phyloP scores from a whole-genome alignment of 2,329 filamentous ascomycete species.

The Microsporum ferrugineum region DNA sequence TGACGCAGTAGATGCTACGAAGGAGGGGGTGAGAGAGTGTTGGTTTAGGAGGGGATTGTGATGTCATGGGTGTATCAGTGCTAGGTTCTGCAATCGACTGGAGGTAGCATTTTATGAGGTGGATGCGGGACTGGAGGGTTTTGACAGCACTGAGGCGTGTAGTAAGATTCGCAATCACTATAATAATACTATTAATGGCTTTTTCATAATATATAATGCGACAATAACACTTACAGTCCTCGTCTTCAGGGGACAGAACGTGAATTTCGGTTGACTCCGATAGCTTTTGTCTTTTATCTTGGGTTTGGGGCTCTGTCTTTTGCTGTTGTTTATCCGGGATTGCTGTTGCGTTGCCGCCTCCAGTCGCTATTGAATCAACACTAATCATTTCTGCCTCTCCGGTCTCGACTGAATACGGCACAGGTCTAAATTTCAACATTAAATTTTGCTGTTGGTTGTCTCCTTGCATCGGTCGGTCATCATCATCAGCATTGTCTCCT shows the following conservation, averaged over 20 bases:
- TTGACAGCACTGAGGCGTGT: conserved; percentile 87
- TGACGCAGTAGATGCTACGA: conserved; percentile 75
- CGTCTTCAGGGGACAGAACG: conserved; percentile 48
- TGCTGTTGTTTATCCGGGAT: conserved; percentile 27
- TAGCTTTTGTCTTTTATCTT: conserved; percentile 19
- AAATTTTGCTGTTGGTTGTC: conserved; percentile 50
- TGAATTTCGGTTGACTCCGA: conserved; percentile 18
- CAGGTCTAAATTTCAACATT: conserved; percentile 64
- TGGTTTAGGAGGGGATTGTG: conserved; percentile 20
- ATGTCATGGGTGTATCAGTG: conserved; percentile 39
- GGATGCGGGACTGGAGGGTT: conserved; percentile 72
- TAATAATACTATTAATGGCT: conserved; percentile 4
- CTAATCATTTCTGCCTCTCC: conserved; percentile 97
- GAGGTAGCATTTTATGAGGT: conserved; percentile 65
- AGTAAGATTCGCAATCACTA: conserved; percentile 57
- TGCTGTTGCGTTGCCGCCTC: conserved; percentile 67
- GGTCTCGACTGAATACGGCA: conserved; percentile 82
- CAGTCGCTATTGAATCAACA: conserved; percentile 82
- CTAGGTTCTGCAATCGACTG: conserved; percentile 45
- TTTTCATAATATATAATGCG: background rate
- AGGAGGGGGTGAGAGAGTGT: conserved; percentile 57
- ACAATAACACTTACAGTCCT: conserved; percentile 42
- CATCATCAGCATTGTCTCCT: conserved; percentile 49
- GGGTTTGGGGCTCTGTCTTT: conserved; percentile 3
- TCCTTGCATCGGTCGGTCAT: conserved; percentile 57